Evolutionary conservation across 768 basidiomycete genomes (phyloP).

Genomic region (Lactarius sp.): DNA sequence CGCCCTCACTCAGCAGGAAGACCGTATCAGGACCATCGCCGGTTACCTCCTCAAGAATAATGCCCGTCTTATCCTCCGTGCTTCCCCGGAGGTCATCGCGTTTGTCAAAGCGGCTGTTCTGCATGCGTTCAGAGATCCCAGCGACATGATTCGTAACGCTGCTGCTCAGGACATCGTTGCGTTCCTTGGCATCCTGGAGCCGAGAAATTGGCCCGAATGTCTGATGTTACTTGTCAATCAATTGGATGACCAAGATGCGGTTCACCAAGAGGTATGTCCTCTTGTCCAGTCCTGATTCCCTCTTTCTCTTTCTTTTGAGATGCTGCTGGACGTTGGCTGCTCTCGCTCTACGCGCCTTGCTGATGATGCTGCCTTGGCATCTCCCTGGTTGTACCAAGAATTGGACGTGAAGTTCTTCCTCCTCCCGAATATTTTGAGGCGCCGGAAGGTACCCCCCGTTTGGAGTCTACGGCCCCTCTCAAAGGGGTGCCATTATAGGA

Average conservation of each 20-base stretch:
- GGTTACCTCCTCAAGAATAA: slow-evolving; percentile 98
- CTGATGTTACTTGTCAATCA: slow-evolving; percentile 77
- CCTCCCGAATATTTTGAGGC: background rate
- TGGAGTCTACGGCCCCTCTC: background rate
- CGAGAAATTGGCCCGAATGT: slow-evolving; percentile 94
- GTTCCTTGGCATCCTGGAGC: slow-evolving; percentile 82
- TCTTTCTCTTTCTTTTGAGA: background rate
- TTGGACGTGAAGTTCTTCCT: background rate
- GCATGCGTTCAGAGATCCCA: slow-evolving; percentile 73
- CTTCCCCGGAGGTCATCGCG: slow-evolving; percentile 58
- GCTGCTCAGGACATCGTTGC: slow-evolving; percentile 91
- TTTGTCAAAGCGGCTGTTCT: slow-evolving; percentile 76
- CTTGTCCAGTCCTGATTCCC: background rate
- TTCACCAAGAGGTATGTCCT: slow-evolving; percentile 76
- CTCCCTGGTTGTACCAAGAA: background rate
- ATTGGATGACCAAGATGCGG: slow-evolving; percentile 68
- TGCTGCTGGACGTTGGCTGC: background rate
- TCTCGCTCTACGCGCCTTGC: background rate
- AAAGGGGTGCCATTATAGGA: background rate
- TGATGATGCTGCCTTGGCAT: background rate
- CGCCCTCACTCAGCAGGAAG: slow-evolving; percentile 74
- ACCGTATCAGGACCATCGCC: slow-evolving; percentile 91
- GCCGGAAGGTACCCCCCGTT: background rate
- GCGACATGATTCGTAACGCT: slow-evolving; percentile 88
- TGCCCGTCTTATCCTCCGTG: slow-evolving; percentile 67